Evolutionary conservation across 306 rosid genomes (phyloP), one percentile per base, ranked within the genome.

Genomic region (Acacia acuminata): DNA sequence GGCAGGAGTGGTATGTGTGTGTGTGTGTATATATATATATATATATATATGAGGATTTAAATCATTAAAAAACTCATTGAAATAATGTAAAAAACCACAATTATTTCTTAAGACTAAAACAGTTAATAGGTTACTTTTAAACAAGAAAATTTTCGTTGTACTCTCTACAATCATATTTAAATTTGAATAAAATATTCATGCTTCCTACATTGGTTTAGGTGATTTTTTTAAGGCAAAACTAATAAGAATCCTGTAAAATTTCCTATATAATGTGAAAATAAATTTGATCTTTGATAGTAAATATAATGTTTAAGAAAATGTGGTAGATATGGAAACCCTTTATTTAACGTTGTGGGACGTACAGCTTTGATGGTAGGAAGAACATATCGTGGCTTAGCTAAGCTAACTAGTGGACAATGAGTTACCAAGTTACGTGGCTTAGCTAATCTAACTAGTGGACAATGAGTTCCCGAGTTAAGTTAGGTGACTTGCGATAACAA

Each of bases 401-500:
- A 40, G 44, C 45, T 42, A 69, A 47, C 53, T 11, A 70, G 16
- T 43, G 55, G 48, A 43, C 75, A 42, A 40, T 5, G 19, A 38
- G 44, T 3, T 14, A 19, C 25, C 4, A 0, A 25, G 85, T 81
- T 85, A 61, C 36, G 17, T 69, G 50, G 30, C 50, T 69, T 38
- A 20, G 22, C 45, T 69, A 69, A 40, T 22, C 45, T 42, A 69
- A 47, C 53, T 11, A 70, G 16, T 43, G 55, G 27, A 43, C 75
- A 42, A 40, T 5, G 19, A 38, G 44, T 3, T 14, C 4, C 25
- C 4, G 1, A 25, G 85, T 81, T 85, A 34, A 34, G 85, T 81
- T 85, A 34, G 88, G 88, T 85, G 81, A 20, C 85, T 55, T 56
- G 25, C 81, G 43, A 12, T 34, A 34, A 76, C 76, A 61, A 73